Conservation (phyloP, 2,329 filamentous ascomycete species). For the Penicillium sp. region DNA sequence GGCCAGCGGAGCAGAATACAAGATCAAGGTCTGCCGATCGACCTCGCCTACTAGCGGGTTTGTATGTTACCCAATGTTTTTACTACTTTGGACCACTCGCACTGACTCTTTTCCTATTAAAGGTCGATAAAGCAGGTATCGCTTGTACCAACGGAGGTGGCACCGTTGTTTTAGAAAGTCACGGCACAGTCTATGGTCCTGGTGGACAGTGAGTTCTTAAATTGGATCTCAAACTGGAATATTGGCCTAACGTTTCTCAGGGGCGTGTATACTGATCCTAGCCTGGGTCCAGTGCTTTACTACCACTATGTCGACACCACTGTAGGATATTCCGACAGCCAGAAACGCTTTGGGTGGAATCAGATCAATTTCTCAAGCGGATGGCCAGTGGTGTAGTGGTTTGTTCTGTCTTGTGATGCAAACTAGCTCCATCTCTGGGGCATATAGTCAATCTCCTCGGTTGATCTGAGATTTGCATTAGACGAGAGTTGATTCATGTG, state of each 20-base stretch:
- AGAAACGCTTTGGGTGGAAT: slow-evolving; percentile 51
- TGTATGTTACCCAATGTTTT: slow-evolving; percentile 33
- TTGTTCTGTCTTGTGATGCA: too few species aligned
- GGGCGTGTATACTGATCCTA: slow-evolving; percentile 33
- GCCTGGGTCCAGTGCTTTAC: slow-evolving; percentile 56
- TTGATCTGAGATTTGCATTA: too few species aligned
- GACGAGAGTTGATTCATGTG: too few species aligned
- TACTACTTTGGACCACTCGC: not conserved
- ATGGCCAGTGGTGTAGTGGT: slow-evolving; percentile 44
- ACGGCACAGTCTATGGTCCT: slow-evolving; percentile 62
- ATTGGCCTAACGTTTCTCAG: slow-evolving; percentile 17
- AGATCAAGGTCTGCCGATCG: slow-evolving; percentile 64
- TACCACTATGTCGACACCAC: slow-evolving; percentile 61
- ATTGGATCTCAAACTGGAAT: not conserved
- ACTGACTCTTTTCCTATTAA: not conserved
- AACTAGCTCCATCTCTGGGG: too few species aligned
- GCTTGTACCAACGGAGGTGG: slow-evolving; percentile 59
- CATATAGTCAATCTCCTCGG: too few species aligned
- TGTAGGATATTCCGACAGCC: slow-evolving; percentile 51
- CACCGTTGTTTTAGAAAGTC: slow-evolving; percentile 58
- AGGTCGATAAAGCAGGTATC: slow-evolving; percentile 53
- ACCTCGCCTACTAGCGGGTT: slow-evolving; percentile 53
- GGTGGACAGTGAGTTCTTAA: slow-evolving; percentile 59
- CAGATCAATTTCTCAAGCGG: slow-evolving; percentile 43
- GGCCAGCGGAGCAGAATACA: slow-evolving; percentile 61